A percentile compares a stretch with the other conserved stretches of the same genome.
phyloP scores from a whole-genome alignment of 192 early-diverging fungal species.

The Entrophospora sp. region DNA sequence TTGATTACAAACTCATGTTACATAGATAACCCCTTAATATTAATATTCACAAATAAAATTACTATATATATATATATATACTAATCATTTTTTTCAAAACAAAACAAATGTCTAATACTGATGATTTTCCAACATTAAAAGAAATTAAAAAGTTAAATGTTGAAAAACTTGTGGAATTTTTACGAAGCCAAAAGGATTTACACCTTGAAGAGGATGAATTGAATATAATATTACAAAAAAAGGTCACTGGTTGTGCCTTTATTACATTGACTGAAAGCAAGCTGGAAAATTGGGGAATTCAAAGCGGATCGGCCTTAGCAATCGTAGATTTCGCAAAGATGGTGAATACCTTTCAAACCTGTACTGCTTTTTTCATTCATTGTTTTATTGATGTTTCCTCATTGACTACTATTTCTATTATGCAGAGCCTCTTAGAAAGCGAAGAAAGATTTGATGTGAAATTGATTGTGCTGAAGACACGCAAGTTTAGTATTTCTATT shows the following conservation, averaged over 20 bases:
- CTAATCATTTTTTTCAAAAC: no score
- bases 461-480: background rate
- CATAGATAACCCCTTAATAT: no score
- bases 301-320: background rate
- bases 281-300: background rate
- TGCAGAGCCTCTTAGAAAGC: background rate
- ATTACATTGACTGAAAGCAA: background rate
- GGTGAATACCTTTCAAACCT: background rate
- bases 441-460: background rate
- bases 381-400: background rate
- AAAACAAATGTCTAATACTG: no score
- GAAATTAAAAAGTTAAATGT: no score
- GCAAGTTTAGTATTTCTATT: background rate
- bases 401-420: background rate
- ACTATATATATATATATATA: no score
- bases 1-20: no score
- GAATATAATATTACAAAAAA: conserved; percentile 4
- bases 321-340: conserved; percentile 1
- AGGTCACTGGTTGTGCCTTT: conserved; percentile 8
- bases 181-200: no score
- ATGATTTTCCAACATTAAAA: no score
- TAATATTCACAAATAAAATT: no score
- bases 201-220: conserved; percentile 19
- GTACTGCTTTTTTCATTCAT: background rate
- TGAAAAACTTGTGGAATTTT: no score